These are phyloP conservation scores for Phytophthora kernoviae DNA, from an alignment of 352 stramenopile genomes.

Conservation along the genomic window DNA sequence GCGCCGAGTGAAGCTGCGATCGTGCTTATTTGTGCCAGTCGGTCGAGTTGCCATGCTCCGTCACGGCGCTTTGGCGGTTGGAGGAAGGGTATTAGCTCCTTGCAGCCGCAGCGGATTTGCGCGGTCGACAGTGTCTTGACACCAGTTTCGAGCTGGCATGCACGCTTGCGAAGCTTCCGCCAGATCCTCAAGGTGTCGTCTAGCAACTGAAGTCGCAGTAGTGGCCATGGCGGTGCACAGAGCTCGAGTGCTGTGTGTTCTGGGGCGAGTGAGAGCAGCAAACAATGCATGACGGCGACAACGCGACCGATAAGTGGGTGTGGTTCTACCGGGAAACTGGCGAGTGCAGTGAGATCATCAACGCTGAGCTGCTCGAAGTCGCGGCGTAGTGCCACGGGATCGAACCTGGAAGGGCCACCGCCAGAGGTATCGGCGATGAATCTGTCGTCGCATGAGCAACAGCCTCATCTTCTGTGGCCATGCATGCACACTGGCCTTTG, in stretches of 20 bases:
- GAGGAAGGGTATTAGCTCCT: slow-evolving; percentile 31
- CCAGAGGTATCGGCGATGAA: slow-evolving; percentile 1
- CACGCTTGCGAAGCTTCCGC: slow-evolving; percentile 46
- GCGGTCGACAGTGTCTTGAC: slow-evolving; percentile 22
- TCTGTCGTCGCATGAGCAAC: background rate
- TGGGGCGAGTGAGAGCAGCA: slow-evolving; percentile 47
- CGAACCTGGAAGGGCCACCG: slow-evolving; percentile 15
- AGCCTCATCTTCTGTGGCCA: slow-evolving; percentile 19
- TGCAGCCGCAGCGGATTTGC: slow-evolving; percentile 48
- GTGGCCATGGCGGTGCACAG: slow-evolving; percentile 38
- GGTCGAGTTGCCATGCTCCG: slow-evolving; percentile 15
- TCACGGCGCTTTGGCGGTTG: background rate
- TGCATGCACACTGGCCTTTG: slow-evolving; percentile 18
- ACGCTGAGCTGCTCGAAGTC: slow-evolving; percentile 38
- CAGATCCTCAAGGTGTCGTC: slow-evolving; percentile 32
- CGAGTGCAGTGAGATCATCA: slow-evolving; percentile 49
- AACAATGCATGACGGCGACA: slow-evolving; percentile 39
- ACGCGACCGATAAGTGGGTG: slow-evolving; percentile 47
- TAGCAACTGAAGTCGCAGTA: slow-evolving; percentile 64
- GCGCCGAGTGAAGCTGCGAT: slow-evolving; percentile 55
- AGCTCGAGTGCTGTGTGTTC: slow-evolving; percentile 35
- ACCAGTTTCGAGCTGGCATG: slow-evolving; percentile 34
- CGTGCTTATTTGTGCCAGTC: slow-evolving; percentile 42
- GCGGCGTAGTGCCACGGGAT: slow-evolving; percentile 20
- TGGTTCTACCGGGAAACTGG: slow-evolving; percentile 44